Evolutionary conservation across 2,329 filamentous ascomycete genomes (phyloP), one percentile per base, ranked within the genome.

Genomic region (Phaeomoniella chlamydospora): DNA sequence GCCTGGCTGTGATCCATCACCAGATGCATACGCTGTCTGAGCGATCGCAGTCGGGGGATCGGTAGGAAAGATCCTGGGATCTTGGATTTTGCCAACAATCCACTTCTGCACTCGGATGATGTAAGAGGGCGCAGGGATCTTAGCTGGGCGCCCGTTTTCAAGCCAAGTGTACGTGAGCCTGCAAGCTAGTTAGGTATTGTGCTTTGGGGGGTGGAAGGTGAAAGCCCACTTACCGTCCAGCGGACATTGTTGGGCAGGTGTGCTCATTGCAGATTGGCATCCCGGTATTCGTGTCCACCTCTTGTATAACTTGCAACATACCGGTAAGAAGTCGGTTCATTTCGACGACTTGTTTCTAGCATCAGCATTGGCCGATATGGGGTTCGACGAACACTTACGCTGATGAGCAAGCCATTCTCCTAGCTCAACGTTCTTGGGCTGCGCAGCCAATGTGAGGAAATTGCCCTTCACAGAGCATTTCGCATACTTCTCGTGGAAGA

Each of bases 151-250:
- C 49, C 83, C 78, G 45, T 79, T 78, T 59, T 94, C 92, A 37
- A 96, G 73, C 88, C 88, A 96, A 34, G 87, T 94, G 58, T 94
- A 96, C 16, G 85, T 93, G 58, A 93, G 80, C 50, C 90, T 92
- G 33, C 39, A 46, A 39, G 15, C 38, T 29, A 37, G 42, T 52
- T 37, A 52, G 45, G 16, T 12, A 6, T 9, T n/a, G 6, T 26
- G 9, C n/a, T n/a, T 9, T 9, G 19, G 19, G 15, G 18, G 17
- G 6, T 12, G 37, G 32, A 26, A 36, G 31, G 14, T 10, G 6
- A 11, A 18, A 22, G 26, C 13, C 18, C 38, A 76, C 86, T 67
- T 68, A 94, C 87, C 76, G 70, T 58, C 88, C 88, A 50, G 90
- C 90, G 39, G 87, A 92, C 84, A 94, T 94, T 41, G 81, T 83